phyloP scores from a whole-genome alignment of 2,329 filamentous ascomycete species.

The Dactylellina haptotyla region DNA sequence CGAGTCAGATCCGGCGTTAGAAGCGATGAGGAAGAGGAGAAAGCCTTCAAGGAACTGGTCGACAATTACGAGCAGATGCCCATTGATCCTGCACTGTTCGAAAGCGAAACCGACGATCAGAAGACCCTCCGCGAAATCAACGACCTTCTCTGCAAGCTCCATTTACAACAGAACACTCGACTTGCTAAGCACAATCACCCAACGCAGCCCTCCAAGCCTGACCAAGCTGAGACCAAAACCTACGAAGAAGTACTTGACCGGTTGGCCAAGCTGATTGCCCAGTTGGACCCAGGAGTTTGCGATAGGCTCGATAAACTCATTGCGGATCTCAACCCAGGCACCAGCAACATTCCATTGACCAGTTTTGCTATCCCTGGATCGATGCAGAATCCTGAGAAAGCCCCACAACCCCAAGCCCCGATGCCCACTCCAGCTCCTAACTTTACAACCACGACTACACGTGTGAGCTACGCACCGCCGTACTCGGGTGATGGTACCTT shows the following conservation, averaged over 20 bases:
- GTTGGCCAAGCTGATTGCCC: slow-evolving; percentile 11
- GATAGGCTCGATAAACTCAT: slow-evolving; percentile 17
- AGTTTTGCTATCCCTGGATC: slow-evolving; percentile 8
- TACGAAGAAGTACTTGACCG: neutral
- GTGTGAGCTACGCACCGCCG: slow-evolving; percentile 37
- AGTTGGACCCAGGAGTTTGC: slow-evolving; percentile 24
- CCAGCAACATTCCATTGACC: neutral
- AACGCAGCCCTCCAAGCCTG: slow-evolving; percentile 10
- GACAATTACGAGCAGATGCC: slow-evolving; percentile 39
- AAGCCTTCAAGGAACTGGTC: slow-evolving; percentile 29
- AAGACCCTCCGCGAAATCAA: slow-evolving; percentile 37
- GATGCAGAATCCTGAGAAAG: slow-evolving; percentile 32
- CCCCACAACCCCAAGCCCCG: slow-evolving; percentile 15
- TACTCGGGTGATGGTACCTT: slow-evolving; percentile 22
- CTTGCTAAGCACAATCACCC: slow-evolving; percentile 18
- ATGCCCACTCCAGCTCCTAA: slow-evolving; percentile 26
- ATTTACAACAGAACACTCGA: slow-evolving; percentile 20
- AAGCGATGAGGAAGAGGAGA: slow-evolving; percentile 19
- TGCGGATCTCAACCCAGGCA: neutral
- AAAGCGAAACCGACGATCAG: slow-evolving; percentile 31
- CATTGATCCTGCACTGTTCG: slow-evolving; percentile 44
- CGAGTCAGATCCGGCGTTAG: neutral
- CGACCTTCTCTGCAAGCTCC: slow-evolving; percentile 12
- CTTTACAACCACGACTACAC: slow-evolving; percentile 27
- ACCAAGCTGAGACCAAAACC: slow-evolving; percentile 12